Base-by-base conservation (phyloP, 163 green algal genomes). In the Scenedesmus sp. region DNA sequence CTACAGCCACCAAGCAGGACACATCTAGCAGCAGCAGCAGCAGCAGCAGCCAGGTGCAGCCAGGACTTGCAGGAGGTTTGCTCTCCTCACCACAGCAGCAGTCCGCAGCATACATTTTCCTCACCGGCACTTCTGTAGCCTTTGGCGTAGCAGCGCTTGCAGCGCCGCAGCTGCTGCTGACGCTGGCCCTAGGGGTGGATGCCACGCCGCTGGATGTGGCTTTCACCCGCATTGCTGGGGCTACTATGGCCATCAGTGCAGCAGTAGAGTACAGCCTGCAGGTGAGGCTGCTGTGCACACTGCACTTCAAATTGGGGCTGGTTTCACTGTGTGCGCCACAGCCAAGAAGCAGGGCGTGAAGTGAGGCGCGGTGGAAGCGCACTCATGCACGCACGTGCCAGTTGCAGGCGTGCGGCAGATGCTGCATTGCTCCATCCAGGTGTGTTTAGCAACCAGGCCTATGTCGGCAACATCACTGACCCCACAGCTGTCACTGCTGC, bases 231-330 rank as follows among this genome's bases (percentile, higher is more conserved):
- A 93, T 94, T 34, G 86, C 90, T 8, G 93, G 93, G 0, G 92
- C 90, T 20, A 95, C 93, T 0, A 92, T 95, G 67, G 73, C 86
- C 0, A 93, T 94, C 56, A 91, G 83, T 59, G 92, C 88, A 3
- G 83, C 92, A 15, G 92, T 89, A 16, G 93, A 95, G 90, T 95
- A 92, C 64, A 88, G 76, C 81, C 74, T 95, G 59, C 86, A 88
- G 91, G 93, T 95, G 82, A 54, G 91, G 70, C 3, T 6, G 4
- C 4, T 52, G 4, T 10, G 9, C 59, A 8, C 59, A 64, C 59
- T 73, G 64, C 18, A 73, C 64, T 5, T 20, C 34, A 46, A 46
- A 46, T 46, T 46, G 34, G 34, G 34, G 34, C 34, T 46, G 34
- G 34, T 46, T 46, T 46, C 34, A 46, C 34, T 46, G 34, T 46